phyloP scores from a whole-genome alignment of 2,329 filamentous ascomycete genomes.

The Colletotrichum sp. region DNA sequence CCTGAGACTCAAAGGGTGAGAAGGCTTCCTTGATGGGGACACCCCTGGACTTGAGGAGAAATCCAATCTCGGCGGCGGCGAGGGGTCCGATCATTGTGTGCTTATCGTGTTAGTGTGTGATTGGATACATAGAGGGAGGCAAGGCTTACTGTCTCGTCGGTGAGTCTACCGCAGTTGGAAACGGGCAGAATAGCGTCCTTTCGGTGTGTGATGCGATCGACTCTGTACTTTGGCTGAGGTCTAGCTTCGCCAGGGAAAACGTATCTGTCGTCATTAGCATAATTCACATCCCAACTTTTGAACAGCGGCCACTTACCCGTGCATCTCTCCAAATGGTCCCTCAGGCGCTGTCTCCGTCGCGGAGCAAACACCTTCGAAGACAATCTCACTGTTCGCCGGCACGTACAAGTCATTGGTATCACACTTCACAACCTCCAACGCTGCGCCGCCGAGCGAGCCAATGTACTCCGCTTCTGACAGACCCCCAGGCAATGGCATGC shows the following conservation, averaged over 20 bases:
- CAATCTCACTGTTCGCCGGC: conserved; percentile 55
- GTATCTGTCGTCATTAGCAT: conserved; percentile 32
- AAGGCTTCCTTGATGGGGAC: conserved; percentile 50
- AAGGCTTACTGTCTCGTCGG: conserved; percentile 43
- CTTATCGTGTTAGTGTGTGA: background rate
- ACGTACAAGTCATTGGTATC: conserved; percentile 54
- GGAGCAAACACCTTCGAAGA: conserved; percentile 54
- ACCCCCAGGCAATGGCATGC: conserved; percentile 54
- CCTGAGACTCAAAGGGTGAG: conserved; percentile 49
- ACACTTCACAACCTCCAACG: conserved; percentile 55
- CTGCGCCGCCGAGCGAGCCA: conserved; percentile 47
- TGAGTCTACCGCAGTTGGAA: conserved; percentile 47
- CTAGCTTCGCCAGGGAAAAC: background rate
- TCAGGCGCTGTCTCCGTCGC: conserved; percentile 45
- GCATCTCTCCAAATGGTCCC: conserved; percentile 53
- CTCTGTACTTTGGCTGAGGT: conserved; percentile 42
- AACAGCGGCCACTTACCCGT: conserved; percentile 16
- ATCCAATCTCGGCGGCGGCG: conserved; percentile 45
- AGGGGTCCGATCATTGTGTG: conserved; percentile 44
- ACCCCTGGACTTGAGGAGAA: conserved; percentile 35
- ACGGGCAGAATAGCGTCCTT: conserved; percentile 52
- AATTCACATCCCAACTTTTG: rapidly evolving
- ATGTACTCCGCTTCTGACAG: conserved; percentile 53
- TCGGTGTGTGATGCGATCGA: conserved; percentile 52
- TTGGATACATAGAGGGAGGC: rapidly evolving